Percentiles rank a stretch among this genome's conserved stretches.
Conservation (phyloP, 75 land plant species). For the Pinus tabuliformis region DNA sequence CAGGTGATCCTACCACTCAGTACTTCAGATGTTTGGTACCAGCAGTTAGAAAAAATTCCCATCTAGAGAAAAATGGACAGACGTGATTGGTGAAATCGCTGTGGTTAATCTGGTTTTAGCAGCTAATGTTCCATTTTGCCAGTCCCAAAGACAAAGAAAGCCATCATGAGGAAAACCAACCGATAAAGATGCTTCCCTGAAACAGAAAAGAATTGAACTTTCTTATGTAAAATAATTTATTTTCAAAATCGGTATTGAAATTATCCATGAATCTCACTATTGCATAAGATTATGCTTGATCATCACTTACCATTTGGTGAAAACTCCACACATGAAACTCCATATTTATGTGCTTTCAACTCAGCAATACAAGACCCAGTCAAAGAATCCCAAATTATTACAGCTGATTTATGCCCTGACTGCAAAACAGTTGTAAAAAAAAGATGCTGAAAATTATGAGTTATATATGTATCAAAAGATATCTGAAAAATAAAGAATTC, state of each 20-base stretch:
- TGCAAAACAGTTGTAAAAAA: conserved; percentile 15
- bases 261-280: neutral
- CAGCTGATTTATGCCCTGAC: conserved; percentile 71
- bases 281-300: neutral
- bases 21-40: conserved; percentile 67
- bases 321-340: conserved; percentile 57
- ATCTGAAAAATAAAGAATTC: too few relatives aligned
- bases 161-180: conserved; percentile 66
- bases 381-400: conserved; percentile 63
- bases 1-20: conserved; percentile 43
- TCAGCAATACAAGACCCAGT: conserved; percentile 44
- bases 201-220: conserved; percentile 11
- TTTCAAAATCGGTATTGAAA: neutral
- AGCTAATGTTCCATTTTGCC: conserved; percentile 45
- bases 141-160: conserved; percentile 69
- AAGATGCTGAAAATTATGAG: too few relatives aligned
- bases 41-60: conserved; percentile 65
- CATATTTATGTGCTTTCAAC: conserved; percentile 64
- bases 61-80: conserved; percentile 56
- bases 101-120: conserved; percentile 50
- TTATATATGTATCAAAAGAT: too few relatives aligned
- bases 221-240: neutral
- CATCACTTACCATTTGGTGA: conserved; percentile 63
- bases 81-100: conserved; percentile 39
- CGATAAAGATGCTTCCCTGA: conserved; percentile 50